phyloP scores from a whole-genome alignment of 805 yeast genomes.

The Wickerhamomyces strasburgensis region DNA sequence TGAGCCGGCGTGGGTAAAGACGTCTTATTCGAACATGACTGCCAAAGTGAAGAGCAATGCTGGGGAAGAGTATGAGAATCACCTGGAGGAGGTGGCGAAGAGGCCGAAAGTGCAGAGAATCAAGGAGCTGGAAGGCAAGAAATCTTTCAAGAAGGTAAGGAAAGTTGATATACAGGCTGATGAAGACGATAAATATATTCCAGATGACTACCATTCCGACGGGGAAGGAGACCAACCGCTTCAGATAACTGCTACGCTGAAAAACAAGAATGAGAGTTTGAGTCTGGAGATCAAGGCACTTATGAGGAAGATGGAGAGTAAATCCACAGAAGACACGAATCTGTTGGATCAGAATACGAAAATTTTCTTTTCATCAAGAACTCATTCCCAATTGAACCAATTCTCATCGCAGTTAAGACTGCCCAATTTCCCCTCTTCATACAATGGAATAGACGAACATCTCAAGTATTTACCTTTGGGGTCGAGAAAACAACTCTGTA shows the following conservation, averaged over 20 bases:
- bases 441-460: conserved; percentile 42
- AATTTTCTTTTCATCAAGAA: conserved; percentile 74
- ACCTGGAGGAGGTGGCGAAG: conserved; percentile 27
- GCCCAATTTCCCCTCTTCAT: conserved; percentile 61
- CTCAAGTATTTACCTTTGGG: conserved; percentile 70
- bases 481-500: conserved; percentile 81
- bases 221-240: conserved; percentile 20
- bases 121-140: conserved; percentile 9
- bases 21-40: conserved; percentile 30
- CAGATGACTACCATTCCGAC: conserved; percentile 34
- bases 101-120: conserved; percentile 13
- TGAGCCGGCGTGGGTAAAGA: conserved; percentile 69
- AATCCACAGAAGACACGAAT: conserved; percentile 15
- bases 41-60: conserved; percentile 21
- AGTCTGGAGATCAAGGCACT: conserved; percentile 45
- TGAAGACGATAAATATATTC: conserved; percentile 35
- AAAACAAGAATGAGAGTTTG: conserved; percentile 30
- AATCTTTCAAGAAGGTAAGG: conserved; percentile 16
- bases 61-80: conserved; percentile 31
- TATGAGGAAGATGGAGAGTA: conserved; percentile 36
- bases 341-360: conserved; percentile 34
- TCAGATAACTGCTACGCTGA: conserved; percentile 7
- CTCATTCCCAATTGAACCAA: conserved; percentile 85
- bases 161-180: conserved; percentile 26
- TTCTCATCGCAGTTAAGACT: conserved; percentile 66